A percentile compares a stretch with the other conserved stretches of the same genome.
phyloP scores from a whole-genome alignment of 495 filamentous ascomycete genomes.

The Aspergillus bridgeri region DNA sequence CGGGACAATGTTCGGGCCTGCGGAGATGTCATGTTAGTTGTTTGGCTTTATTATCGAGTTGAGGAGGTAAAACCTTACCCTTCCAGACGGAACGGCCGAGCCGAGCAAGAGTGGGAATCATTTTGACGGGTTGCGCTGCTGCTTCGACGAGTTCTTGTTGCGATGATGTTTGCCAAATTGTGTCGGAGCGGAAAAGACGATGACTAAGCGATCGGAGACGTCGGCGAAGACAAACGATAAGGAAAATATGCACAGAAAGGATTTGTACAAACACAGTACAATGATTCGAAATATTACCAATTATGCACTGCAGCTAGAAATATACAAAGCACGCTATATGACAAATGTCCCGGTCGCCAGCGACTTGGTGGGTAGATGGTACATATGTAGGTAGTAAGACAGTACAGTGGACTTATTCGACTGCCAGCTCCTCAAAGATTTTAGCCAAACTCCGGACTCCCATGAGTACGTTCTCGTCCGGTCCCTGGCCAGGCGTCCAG shows the following conservation, averaged over 20 bases:
- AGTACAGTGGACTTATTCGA: conserved; percentile 22
- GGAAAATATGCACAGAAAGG: too few species aligned
- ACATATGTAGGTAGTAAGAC: neutral
- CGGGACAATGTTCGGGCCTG: conserved; percentile 56
- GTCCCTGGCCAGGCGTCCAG: conserved; percentile 81
- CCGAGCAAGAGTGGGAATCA: conserved; percentile 60
- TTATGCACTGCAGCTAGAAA: neutral
- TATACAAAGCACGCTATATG: neutral
- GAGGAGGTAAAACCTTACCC: conserved; percentile 41
- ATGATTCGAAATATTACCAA: neutral
- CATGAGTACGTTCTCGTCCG: conserved; percentile 77
- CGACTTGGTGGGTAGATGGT: conserved; percentile 22
- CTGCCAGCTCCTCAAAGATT: conserved; percentile 62
- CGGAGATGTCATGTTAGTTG: neutral
- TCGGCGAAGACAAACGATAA: too few species aligned
- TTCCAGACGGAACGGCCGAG: conserved; percentile 72
- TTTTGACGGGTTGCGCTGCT: conserved; percentile 31
- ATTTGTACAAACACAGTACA: neutral
- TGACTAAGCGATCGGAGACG: conserved; percentile 5
- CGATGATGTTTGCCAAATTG: conserved; percentile 8
- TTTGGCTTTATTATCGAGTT: neutral
- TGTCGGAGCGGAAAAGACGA: neutral
- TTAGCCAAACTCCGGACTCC: conserved; percentile 72
- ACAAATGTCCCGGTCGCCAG: conserved; percentile 27
- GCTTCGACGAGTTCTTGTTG: conserved; percentile 1